These are phyloP conservation scores for Hyphopichia burtonii DNA, from an alignment of 1,139 yeast genomes.

Conservation along the genomic window DNA sequence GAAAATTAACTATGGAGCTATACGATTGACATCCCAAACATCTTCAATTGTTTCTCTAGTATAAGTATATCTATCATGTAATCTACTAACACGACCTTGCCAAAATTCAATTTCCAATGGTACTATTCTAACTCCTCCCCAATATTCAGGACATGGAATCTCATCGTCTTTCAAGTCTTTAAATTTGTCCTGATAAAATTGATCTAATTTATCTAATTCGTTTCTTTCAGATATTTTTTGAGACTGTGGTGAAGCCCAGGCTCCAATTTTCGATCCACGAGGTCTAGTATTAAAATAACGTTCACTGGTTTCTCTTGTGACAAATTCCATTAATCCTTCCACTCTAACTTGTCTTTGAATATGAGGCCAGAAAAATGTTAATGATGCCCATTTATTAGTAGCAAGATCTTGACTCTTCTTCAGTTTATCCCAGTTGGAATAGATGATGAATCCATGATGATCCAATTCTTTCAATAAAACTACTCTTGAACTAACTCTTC, in stretches of 20 bases:
- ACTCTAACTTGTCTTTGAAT: slow-evolving; percentile 89
- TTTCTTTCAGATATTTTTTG: slow-evolving; percentile 54
- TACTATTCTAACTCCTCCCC: slow-evolving; percentile 92
- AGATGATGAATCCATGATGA: slow-evolving; percentile 78
- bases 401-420: slow-evolving; percentile 73
- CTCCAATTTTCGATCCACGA: slow-evolving; percentile 89
- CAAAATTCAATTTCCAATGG: slow-evolving; percentile 94
- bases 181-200: slow-evolving; percentile 55
- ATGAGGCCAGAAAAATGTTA: slow-evolving; percentile 92
- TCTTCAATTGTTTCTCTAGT: slow-evolving; percentile 49
- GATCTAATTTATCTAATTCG: slow-evolving; percentile 56
- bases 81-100: slow-evolving; percentile 91
- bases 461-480: slow-evolving; percentile 90
- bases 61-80: slow-evolving; percentile 87
- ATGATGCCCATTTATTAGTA: slow-evolving; percentile 74
- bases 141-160: slow-evolving; percentile 86
- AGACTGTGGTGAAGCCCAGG: slow-evolving; percentile 95
- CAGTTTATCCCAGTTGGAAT: slow-evolving; percentile 88
- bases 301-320: slow-evolving; percentile 70
- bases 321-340: slow-evolving; percentile 80
- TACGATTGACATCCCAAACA: slow-evolving; percentile 64
- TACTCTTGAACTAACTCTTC: slow-evolving; percentile 80
- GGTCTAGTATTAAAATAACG: slow-evolving; percentile 86
- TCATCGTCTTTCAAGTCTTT: slow-evolving; percentile 53
- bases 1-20: slow-evolving; percentile 60